A percentile compares a stretch with the other conserved stretches of the same genome.
These are phyloP conservation scores for Bipolaris zeicola DNA, from an alignment of 2,329 filamentous ascomycete species.

Conservation along the genomic window DNA sequence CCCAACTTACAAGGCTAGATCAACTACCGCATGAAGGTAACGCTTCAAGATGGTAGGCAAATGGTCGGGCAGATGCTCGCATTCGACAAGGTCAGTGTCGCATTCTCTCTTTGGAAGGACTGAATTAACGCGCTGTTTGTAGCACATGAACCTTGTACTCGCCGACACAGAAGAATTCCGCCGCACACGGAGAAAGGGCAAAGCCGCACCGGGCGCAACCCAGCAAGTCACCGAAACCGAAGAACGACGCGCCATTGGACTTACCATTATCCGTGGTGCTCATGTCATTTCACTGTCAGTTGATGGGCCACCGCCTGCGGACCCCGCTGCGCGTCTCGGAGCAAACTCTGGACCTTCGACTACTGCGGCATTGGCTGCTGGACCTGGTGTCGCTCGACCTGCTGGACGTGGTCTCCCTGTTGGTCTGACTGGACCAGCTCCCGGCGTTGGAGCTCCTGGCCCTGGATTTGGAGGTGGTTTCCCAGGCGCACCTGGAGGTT, in stretches of 20 bases:
- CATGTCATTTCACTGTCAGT: conserved; percentile 95
- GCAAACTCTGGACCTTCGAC: conserved; percentile 69
- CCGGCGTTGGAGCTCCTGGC: conserved; percentile 81
- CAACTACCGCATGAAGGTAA: conserved; percentile 99
- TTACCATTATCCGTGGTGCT: conserved; percentile 92
- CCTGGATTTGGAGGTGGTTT: conserved; percentile 61
- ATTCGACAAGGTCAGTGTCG: conserved; percentile 81
- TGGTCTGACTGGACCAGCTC: conserved; percentile 85
- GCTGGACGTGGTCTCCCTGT: conserved; percentile 84
- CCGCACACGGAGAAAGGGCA: conserved; percentile 56
- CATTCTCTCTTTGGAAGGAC: not conserved
- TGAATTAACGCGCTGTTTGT: conserved; percentile 22
- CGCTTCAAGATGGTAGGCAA: conserved; percentile 90
- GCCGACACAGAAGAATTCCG: conserved; percentile 80
- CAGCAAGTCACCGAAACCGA: conserved; percentile 80
- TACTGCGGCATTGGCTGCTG: conserved; percentile 69
- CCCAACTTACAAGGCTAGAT: conserved; percentile 65
- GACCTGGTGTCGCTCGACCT: conserved; percentile 87
- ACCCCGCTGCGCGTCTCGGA: conserved; percentile 87
- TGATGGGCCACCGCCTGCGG: conserved; percentile 92
- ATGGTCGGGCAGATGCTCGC: conserved; percentile 98
- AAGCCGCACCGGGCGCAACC: conserved; percentile 68
- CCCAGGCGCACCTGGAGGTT: conserved; percentile 46
- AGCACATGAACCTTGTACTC: conserved; percentile 99
- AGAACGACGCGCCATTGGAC: conserved; percentile 95